phyloP scores from a whole-genome alignment of 441 rosid species.

The Syzygium syzygioides region DNA sequence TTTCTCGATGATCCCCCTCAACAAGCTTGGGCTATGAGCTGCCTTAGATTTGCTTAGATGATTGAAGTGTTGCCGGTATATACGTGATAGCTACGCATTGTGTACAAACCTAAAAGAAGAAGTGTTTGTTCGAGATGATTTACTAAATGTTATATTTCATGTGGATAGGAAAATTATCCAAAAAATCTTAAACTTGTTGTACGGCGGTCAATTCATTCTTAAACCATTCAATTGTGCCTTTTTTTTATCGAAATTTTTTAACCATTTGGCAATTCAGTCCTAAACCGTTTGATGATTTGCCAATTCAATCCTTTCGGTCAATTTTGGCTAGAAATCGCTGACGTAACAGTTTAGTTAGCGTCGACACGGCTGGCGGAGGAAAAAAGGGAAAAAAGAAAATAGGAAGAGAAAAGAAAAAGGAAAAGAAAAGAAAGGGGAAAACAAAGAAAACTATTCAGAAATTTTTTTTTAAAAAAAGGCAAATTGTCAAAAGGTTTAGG shows the following conservation, averaged over 20 bases:
- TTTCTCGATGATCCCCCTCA: neutral
- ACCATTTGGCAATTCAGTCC: neutral
- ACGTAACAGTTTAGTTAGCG: neutral
- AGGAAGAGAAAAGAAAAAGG: neutral
- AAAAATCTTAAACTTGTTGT: neutral
- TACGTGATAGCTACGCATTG: neutral
- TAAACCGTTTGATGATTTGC: neutral
- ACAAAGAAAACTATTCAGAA: neutral
- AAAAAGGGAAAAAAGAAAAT: neutral
- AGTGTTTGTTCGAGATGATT: neutral
- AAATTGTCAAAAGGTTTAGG: neutral
- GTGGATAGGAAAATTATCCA: neutral
- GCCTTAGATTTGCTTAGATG: neutral
- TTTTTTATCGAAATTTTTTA: neutral
- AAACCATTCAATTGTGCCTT: neutral
- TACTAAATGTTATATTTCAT: neutral
- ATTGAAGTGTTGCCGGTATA: neutral
- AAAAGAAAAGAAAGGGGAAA: neutral
- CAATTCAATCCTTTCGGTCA: no score
- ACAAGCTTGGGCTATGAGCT: neutral
- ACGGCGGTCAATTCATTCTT: accelerated
- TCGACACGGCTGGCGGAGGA: no score
- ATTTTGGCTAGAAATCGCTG: neutral
- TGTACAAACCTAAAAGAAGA: neutral
- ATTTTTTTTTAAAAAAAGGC: neutral